Evolutionary conservation across 768 basidiomycete species (phyloP).

Genomic region (Boletus edulis): DNA sequence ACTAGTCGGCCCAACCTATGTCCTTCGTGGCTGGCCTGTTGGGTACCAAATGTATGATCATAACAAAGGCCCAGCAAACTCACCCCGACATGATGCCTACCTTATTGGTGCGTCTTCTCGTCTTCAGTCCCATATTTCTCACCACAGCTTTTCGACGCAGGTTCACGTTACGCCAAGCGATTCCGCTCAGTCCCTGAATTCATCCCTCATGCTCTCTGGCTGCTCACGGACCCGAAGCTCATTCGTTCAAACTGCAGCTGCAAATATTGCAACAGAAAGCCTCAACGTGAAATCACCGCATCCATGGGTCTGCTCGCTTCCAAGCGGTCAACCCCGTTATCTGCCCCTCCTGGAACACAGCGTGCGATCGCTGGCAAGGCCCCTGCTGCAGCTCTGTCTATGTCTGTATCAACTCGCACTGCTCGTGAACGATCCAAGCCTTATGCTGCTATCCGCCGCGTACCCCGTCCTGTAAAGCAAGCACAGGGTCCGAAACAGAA

Average conservation of each 20-base stretch:
- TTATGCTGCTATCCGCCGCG: constrained; percentile 41
- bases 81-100: constrained; percentile 74
- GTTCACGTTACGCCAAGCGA: constrained; percentile 43
- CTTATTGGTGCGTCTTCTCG: constrained; percentile 56
- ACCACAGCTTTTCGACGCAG: constrained; percentile 15
- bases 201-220: constrained; percentile 81
- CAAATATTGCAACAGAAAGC: constrained; percentile 72
- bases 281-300: constrained; percentile 68
- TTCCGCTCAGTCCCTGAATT: constrained; percentile 88
- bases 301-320: constrained; percentile 45
- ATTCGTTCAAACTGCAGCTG: constrained; percentile 58
- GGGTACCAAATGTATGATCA: constrained; percentile 76
- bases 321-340: constrained; percentile 33
- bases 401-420: constrained; percentile 7
- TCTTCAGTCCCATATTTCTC: not conserved
- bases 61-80: constrained; percentile 54
- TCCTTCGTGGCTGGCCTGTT: constrained; percentile 61
- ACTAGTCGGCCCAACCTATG: constrained; percentile 48
- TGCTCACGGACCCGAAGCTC: constrained; percentile 52
- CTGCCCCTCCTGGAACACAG: constrained; percentile 25
- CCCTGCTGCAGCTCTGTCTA: constrained; percentile 18
- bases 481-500: constrained; percentile 41
- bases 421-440: constrained; percentile 31
- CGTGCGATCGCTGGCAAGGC: constrained; percentile 15
- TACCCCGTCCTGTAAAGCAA: constrained; percentile 34